Evolutionary conservation across 2,329 filamentous ascomycete genomes (phyloP), one percentile per base, ranked within the genome.

Genomic region (Botrytis fragariae): DNA sequence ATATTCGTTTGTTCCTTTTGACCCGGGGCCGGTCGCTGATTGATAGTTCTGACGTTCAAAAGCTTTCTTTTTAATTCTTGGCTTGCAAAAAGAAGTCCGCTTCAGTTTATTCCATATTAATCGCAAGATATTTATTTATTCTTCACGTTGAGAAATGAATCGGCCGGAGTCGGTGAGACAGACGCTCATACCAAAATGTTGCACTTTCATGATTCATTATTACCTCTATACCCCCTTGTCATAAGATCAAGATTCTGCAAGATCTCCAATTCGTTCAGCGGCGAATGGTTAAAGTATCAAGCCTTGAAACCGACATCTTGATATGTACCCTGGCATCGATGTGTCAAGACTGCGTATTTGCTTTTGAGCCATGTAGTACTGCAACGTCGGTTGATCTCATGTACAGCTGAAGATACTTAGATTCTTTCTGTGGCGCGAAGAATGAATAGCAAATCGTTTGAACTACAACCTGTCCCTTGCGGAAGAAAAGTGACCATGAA

Each of bases 361-460:
- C 29, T 68, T 37, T 42, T 68, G 48, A 35, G 37, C 64, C 8
- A 42, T n/a, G 64, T 68, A 68, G 48, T 57, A 57, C 22, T 57
- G 65, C 37, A 68, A 68, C 48, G 18, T 22, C 20, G 37, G 18
- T 20, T 57, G 32, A 42, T 57, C 25, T 20, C 20, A 57, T 57
- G 18, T 9, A 25, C n/a, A 68, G 45, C 45, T 57, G 35, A 42
- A 57, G 16, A 29, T 39, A 29, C 48, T 65, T 22, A 4, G 20
- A 32, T 9, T 22, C 22, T 37, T 54, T n/a, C 37, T 54, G 32
- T n/a, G 37, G 14, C 45, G 35, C 45, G 51, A 20, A 29, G 29
- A 35, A 37, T 54, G 25, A 20, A 29, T 54, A 6, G 22, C 7
- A 54, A 39, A 14, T 5, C 12, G 9, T 5, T 12, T 20, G n/a